Evolutionary conservation across 768 basidiomycete genomes (phyloP).

Genomic region (Rhizopogon vinicolor): DNA sequence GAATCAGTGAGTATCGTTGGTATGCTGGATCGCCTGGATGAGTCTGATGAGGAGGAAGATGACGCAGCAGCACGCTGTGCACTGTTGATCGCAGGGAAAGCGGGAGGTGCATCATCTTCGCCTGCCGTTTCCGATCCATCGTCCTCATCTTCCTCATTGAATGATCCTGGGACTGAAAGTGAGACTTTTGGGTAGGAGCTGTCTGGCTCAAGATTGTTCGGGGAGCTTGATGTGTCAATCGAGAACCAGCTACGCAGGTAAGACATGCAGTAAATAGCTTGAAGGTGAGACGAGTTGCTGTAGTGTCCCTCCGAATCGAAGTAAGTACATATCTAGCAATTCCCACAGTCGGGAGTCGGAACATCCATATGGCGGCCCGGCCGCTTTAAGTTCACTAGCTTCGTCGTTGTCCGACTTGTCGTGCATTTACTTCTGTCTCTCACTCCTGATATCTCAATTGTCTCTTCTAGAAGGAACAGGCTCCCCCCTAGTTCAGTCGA

Average conservation of each 20-base stretch:
- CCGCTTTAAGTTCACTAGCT: too few relatives aligned
- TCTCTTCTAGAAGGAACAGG: too few relatives aligned
- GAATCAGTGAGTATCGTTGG: constrained; percentile 39
- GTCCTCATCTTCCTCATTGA: constrained; percentile 26
- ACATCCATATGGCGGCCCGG: too few relatives aligned
- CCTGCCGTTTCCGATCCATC: constrained; percentile 35
- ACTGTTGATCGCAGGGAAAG: constrained; percentile 69
- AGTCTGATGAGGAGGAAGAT: constrained; percentile 4
- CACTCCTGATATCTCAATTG: too few relatives aligned
- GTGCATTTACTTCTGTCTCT: too few relatives aligned
- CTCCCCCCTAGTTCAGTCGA: too few relatives aligned
- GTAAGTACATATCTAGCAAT: too few relatives aligned
- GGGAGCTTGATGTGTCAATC: constrained; percentile 21
- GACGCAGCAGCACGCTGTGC: constrained; percentile 54
- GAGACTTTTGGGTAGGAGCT: not conserved
- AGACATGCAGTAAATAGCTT: constrained; percentile 25
- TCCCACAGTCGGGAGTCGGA: too few relatives aligned
- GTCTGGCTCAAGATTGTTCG: not conserved
- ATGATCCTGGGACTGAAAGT: constrained; percentile 18
- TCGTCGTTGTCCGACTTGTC: too few relatives aligned
- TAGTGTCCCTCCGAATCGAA: too few relatives aligned
- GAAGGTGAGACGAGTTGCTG: not conserved
- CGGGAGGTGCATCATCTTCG: constrained; percentile 61
- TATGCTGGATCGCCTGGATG: constrained; percentile 1
- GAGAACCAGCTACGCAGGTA: constrained; percentile 59